Evolutionary conservation across 2,329 filamentous ascomycete species (phyloP).

Genomic region (Claviceps lovelessii): DNA sequence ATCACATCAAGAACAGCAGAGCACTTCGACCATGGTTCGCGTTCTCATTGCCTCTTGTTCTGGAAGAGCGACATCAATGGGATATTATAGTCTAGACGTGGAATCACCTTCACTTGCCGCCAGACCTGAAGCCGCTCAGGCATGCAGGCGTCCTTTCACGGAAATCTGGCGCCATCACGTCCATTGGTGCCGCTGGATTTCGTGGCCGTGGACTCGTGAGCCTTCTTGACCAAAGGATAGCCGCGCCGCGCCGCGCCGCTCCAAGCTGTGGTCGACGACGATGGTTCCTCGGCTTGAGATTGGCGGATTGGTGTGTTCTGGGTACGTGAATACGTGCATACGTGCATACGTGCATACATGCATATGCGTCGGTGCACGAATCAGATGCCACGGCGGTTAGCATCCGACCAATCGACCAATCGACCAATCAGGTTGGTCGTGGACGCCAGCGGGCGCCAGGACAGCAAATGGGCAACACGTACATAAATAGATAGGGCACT

Average conservation of each 20-base stretch:
- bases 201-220: constrained; percentile 8
- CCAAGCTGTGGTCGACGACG: background rate
- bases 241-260: constrained; percentile 7
- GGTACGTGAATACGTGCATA: no score
- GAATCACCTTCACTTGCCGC: background rate
- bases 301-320: background rate
- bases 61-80: background rate
- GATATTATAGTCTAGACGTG: constrained; percentile 1
- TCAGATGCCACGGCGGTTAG: background rate
- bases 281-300: background rate
- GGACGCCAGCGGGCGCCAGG: background rate
- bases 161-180: background rate
- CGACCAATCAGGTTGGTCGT: constrained; percentile 3
- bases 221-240: constrained; percentile 11
- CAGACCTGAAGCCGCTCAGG: background rate
- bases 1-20: background rate
- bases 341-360: no score
- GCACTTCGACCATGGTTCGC: background rate
- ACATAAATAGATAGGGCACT: background rate
- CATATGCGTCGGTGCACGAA: no score
- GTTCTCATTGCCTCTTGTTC: background rate
- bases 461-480: background rate
- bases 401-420: background rate
- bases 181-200: background rate
- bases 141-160: background rate